phyloP scores from a whole-genome alignment of 2,329 filamentous ascomycete genomes.

The Talaromyces sp. region DNA sequence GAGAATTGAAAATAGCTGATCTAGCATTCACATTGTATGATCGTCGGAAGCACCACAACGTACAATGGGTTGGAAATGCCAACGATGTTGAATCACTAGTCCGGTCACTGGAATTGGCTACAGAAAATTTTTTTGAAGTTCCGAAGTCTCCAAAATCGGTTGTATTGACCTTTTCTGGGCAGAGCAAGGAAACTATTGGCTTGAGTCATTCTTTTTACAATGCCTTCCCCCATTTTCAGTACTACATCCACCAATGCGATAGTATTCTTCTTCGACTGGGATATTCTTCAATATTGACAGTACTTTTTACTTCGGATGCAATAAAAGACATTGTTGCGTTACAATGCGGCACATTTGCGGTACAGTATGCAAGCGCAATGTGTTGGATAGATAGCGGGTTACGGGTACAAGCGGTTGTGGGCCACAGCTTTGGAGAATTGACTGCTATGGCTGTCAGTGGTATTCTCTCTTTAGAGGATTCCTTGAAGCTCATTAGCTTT shows the following conservation, averaged over 20 bases:
- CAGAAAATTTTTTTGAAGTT: background rate
- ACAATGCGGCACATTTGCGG: constrained; percentile 1
- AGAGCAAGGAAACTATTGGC: constrained; percentile 8
- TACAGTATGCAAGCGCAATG: constrained; percentile 1
- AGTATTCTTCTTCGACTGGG: background rate
- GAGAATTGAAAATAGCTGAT: background rate
- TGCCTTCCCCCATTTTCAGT: background rate
- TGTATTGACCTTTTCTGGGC: constrained; percentile 4
- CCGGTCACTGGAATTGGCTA: background rate
- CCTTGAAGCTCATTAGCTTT: constrained; percentile 22
- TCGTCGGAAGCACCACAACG: constrained; percentile 4
- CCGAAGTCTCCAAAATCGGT: background rate
- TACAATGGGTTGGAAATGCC: constrained; percentile 5
- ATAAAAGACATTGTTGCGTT: background rate
- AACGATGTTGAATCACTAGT: background rate
- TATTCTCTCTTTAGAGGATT: constrained; percentile 15
- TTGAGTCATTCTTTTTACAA: constrained; percentile 1
- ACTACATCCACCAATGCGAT: constrained; percentile 3
- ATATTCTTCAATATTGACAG: background rate
- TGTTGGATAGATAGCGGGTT: background rate
- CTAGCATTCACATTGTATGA: constrained; percentile 4
- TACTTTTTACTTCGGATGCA: background rate
- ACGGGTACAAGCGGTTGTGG: constrained; percentile 6
- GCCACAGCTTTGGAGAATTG: constrained; percentile 14
- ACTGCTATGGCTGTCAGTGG: constrained; percentile 13